Evolutionary conservation across 441 rosid species (phyloP).

Genomic region (Breynia disticha): DNA sequence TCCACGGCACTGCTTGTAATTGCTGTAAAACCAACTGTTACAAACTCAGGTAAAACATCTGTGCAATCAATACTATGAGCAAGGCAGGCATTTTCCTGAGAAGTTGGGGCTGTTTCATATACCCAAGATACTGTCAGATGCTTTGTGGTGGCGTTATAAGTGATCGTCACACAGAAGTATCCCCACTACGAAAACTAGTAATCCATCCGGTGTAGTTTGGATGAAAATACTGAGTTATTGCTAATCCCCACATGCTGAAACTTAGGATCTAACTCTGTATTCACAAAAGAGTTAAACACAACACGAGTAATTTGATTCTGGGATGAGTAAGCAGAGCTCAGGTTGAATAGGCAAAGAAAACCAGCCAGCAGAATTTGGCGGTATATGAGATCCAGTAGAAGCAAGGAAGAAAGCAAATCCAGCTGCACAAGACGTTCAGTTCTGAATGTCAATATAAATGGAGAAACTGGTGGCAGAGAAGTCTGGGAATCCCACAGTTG

Average conservation of each 20-base stretch:
- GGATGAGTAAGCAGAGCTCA: constrained; percentile 15
- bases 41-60: constrained; percentile 27
- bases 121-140: constrained; percentile 25
- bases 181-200: constrained; percentile 19
- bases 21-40: constrained; percentile 28
- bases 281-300: constrained; percentile 35
- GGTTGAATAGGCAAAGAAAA: constrained; percentile 37
- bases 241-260: constrained; percentile 35
- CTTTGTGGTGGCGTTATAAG: constrained; percentile 19
- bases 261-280: constrained; percentile 43
- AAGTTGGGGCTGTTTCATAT: constrained; percentile 7
- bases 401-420: constrained; percentile 48
- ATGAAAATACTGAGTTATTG: constrained; percentile 24
- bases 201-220: constrained; percentile 20
- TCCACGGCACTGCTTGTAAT: constrained; percentile 14
- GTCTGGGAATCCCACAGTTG: constrained; percentile 37
- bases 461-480: constrained; percentile 31
- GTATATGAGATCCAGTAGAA: constrained; percentile 28
- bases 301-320: constrained; percentile 24
- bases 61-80: constrained; percentile 21
- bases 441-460: constrained; percentile 23
- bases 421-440: constrained; percentile 12
- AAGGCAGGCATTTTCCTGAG: constrained; percentile 20
- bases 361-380: constrained; percentile 39
- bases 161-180: constrained; percentile 18